A percentile compares a stretch with the other conserved stretches of the same genome.
phyloP scores from a whole-genome alignment of 1,139 yeast species.

The Kurtzmaniella quercitrusa region DNA sequence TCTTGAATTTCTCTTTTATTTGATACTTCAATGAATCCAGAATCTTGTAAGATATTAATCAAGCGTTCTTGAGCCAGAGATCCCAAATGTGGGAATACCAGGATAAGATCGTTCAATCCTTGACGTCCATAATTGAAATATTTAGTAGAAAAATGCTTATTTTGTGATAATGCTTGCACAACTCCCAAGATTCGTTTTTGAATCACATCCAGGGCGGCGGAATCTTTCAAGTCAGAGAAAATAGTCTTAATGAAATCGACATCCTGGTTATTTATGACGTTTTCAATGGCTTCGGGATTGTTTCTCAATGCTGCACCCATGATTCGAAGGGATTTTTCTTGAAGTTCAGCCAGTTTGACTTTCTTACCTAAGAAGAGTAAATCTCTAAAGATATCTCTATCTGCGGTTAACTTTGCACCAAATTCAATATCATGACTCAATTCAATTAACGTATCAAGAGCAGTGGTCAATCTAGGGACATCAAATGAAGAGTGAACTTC shows the following conservation, averaged over 20 bases:
- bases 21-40: conserved; percentile 18
- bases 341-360: conserved; percentile 15
- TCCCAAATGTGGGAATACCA: conserved; percentile 25
- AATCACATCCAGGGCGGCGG: conserved; percentile 25
- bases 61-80: conserved; percentile 28
- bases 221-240: conserved; percentile 14
- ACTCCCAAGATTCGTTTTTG: conserved; percentile 49
- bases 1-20: conserved; percentile 18
- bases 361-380: conserved; percentile 13
- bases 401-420: conserved; percentile 41
- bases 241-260: conserved; percentile 13
- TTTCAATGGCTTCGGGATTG: conserved; percentile 57
- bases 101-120: conserved; percentile 24
- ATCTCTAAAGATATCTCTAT: conserved; percentile 15
- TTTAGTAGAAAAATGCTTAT: conserved; percentile 21
- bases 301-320: conserved; percentile 63
- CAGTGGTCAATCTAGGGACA: conserved; percentile 14
- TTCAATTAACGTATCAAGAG: conserved; percentile 52
- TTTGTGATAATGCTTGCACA: conserved; percentile 38
- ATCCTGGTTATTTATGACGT: conserved; percentile 16
- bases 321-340: conserved; percentile 47
- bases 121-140: conserved; percentile 18
- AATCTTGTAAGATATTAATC: conserved; percentile 39
- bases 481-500: conserved; percentile 18
- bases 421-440: conserved; percentile 62